Evolutionary conservation across 176 grass and related monocot species (phyloP).

Genomic region (Typha latifolia): DNA sequence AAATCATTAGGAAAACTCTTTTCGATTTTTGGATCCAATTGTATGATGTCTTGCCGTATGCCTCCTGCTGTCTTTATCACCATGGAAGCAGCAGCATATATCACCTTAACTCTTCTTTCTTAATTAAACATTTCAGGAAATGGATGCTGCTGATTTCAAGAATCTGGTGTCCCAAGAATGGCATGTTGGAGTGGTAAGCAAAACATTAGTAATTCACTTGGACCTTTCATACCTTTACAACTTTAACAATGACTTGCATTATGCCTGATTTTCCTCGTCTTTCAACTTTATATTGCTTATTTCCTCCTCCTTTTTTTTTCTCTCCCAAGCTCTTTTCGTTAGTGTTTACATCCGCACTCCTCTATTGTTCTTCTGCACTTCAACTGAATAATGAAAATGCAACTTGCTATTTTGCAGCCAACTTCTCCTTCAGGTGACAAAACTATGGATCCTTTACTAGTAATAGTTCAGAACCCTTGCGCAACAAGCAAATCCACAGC

Average conservation of each 20-base stretch:
- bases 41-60: too few species aligned
- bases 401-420: conserved; percentile 14
- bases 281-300: not conserved
- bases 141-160: conserved; percentile 67
- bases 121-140: conserved; percentile 43
- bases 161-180: conserved; percentile 75
- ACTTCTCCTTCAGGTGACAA: conserved; percentile 8
- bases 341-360: not conserved
- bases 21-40: too few species aligned
- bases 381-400: not conserved
- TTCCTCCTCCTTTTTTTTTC: not conserved
- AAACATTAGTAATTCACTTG: not conserved
- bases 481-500: not conserved
- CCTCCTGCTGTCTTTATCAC: too few species aligned
- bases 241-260: not conserved
- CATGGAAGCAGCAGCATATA: not conserved
- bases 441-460: not conserved
- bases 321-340: not conserved
- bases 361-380: not conserved
- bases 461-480: conserved; percentile 16
- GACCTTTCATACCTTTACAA: too few species aligned
- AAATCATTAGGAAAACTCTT: too few species aligned
- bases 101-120: not conserved
- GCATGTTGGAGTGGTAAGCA: conserved; percentile 89
- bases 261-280: not conserved